Evolutionary conservation across 257 asterid genomes (phyloP), one percentile per base, ranked within the genome.

Genomic region (Solanum ossicruentum): DNA sequence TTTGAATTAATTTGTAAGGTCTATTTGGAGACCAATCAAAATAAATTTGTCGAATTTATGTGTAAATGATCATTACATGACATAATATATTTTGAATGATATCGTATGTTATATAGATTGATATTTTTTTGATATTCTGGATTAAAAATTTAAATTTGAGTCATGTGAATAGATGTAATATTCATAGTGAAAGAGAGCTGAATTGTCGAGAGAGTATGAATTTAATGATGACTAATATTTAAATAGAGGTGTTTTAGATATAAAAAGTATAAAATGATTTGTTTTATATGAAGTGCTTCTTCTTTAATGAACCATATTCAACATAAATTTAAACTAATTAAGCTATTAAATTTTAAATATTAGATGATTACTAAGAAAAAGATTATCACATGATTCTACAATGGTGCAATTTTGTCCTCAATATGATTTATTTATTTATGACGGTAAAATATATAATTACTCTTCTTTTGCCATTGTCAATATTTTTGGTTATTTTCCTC

Each of bases 1-100:
- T 73, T 73, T 45, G 58, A 73, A 73, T 73, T 73, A 45, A 73
- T 73, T 47, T 72, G 7, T n/a, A 20, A 21, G 36, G 57, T 72
- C 56, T 71, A 6, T 43, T 45, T 45, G 12, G 20, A 45, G 7
- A 45, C 28, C 3, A n/a, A 45, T 73, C 13, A 73, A 47, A 18
- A 47, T 47, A 11, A 73, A 9, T 47, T 73, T 43, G n/a, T 45
- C 20, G 2, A 73, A 65, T 7, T 45, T 32, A 32, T 6, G 41
- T 12, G 18, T 12, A 7, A 73, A 39, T 73, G 41, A 47, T 73
- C 3, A 45, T 73, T 17, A 21, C n/a, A 7, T 6, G 2, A n/a
- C 36, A 36, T 7, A 28, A 26, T 3, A 65, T 9, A 32, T 32
- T 32, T 32, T 32, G 36, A 32, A 32, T 32, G 36, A 32, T 32